Evolutionary conservation across 192 early-diverging fungal species (phyloP), one percentile per base, ranked within the genome.

Genomic region (Coemansia sp.): DNA sequence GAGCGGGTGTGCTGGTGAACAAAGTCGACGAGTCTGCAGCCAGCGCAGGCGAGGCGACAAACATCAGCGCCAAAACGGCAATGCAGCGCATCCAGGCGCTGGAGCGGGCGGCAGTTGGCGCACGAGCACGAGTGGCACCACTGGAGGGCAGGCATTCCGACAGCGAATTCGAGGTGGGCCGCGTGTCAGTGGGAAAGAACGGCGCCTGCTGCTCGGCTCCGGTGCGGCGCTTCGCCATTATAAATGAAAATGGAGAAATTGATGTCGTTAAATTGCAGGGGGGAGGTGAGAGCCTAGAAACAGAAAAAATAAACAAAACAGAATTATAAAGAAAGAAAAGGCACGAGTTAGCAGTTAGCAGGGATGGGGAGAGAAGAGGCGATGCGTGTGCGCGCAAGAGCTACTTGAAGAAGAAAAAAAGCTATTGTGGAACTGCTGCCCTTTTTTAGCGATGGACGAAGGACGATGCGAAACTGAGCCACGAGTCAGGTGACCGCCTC

Each of bases 11-110:
- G 45, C 50, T 43, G 53, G 61, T 23, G 48, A 3, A 21, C 48
- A 26, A 13, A 26, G 48, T 52, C 45, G 26, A 35, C 50, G 5
- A 53, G 34, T 67, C 57, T 59, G 64, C 60, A 6, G 69, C 68
- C 36, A 76, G 64, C 56, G 50, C 59, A 11, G 74, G 68, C n/a
- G 74, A 66, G 35, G 64, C 65, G 10, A 70, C 42, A 13, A 71
- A 41, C 16, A 71, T 53, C 38, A 76, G 23, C n/a, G 60, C 74
- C 55, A 67, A 23, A 13, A 45, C 57, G 37, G 57, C 74, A 3
- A 61, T 48, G 39, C 61, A 66, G 16, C 62, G 68, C 47, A 76
- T 38, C 64, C 69, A 72, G 23, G 47, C n/a, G 13, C 43, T 45
- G 20, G 43, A 20, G 43, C 43, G 43, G 43, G 18, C 43, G 43